Percentiles rank a stretch among this genome's conserved stretches.
These are phyloP conservation scores for Colletotrichum sp. DNA, from an alignment of 2,329 filamentous ascomycete genomes.

Conservation along the genomic window DNA sequence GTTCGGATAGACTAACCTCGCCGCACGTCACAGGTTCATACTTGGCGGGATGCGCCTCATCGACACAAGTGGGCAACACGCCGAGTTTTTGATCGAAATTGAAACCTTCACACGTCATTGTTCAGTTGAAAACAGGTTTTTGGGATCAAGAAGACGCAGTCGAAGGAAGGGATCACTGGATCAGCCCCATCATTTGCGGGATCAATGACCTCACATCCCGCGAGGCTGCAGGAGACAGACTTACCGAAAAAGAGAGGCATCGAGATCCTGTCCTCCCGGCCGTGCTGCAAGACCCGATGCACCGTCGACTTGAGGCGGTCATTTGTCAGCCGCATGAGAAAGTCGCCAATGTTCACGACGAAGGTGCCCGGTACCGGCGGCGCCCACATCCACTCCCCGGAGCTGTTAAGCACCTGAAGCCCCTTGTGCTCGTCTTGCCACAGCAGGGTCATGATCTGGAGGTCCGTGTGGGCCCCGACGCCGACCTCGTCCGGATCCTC, in stretches of 20 bases:
- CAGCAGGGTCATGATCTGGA: constrained; percentile 52
- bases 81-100: constrained; percentile 57
- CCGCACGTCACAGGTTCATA: constrained; percentile 58
- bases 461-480: constrained; percentile 51
- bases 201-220: neutral
- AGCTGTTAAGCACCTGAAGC: constrained; percentile 25
- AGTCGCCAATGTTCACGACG: constrained; percentile 31
- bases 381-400: constrained; percentile 27
- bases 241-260: constrained; percentile 62
- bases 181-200: neutral
- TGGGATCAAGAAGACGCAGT: neutral
- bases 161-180: neutral
- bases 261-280: constrained; percentile 30
- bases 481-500: constrained; percentile 36
- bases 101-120: constrained; percentile 29
- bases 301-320: constrained; percentile 26
- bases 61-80: constrained; percentile 52
- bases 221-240: neutral
- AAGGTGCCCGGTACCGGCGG: constrained; percentile 26
- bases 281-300: constrained; percentile 21
- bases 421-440: constrained; percentile 45
- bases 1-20: constrained; percentile 29
- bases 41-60: constrained; percentile 49
- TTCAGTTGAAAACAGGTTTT: neutral
- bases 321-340: constrained; percentile 28